These are phyloP conservation scores for Panaeolus cyanescens DNA, from an alignment of 768 basidiomycete genomes.

Conservation along the genomic window DNA sequence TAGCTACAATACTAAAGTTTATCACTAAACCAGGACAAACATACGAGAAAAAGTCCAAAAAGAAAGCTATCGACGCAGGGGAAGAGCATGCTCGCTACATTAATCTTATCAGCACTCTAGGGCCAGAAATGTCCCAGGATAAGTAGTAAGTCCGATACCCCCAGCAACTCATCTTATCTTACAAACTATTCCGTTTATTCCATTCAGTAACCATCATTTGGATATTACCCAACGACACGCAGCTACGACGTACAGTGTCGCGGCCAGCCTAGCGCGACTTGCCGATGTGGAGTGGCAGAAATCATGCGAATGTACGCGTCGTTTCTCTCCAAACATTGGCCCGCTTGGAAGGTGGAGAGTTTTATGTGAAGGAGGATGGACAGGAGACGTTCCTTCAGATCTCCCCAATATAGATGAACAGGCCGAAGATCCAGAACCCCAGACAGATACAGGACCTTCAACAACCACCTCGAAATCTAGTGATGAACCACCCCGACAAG, in stretches of 20 bases:
- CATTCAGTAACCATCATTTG: conserved; percentile 67
- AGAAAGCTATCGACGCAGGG: conserved; percentile 60
- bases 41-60: conserved; percentile 84
- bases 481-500: conserved; percentile 7
- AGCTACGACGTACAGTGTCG: conserved; percentile 58
- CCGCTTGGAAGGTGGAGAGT: conserved; percentile 72
- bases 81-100: conserved; percentile 83
- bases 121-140: conserved; percentile 78
- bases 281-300: conserved; percentile 81
- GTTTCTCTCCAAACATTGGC: conserved; percentile 67
- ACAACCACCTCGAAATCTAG: conserved; percentile 2
- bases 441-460: background rate
- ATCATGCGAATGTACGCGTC: conserved; percentile 70
- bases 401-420: conserved; percentile 33
- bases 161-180: background rate
- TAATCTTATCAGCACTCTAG: conserved; percentile 67
- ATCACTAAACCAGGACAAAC: conserved; percentile 48
- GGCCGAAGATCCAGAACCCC: background rate
- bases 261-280: conserved; percentile 66
- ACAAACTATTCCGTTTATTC: background rate
- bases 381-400: conserved; percentile 48
- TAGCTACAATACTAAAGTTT: background rate
- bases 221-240: conserved; percentile 64
- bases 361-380: conserved; percentile 78
- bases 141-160: conserved; percentile 61